A percentile compares a stretch with the other conserved stretches of the same genome.
These are phyloP conservation scores for Castanospermum australe DNA, from an alignment of 306 rosid genomes.

Conservation along the genomic window DNA sequence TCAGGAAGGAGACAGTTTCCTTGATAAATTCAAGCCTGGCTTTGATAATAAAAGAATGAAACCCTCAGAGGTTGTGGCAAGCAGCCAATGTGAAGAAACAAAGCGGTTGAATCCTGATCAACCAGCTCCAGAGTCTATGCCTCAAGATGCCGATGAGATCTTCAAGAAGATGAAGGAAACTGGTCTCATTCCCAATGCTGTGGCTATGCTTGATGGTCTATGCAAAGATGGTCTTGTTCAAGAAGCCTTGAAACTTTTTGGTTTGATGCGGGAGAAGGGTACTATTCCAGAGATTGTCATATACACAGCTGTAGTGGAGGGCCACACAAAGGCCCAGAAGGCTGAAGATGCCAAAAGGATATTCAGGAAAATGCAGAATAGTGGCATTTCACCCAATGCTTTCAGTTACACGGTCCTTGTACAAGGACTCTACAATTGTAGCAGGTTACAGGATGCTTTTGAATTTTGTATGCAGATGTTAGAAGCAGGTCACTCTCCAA, in stretches of 20 bases:
- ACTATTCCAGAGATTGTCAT: slow-evolving; percentile 88
- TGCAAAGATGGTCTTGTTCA: slow-evolving; percentile 93
- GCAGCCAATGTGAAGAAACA: slow-evolving; percentile 28
- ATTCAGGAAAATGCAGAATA: slow-evolving; percentile 83
- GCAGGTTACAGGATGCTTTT: slow-evolving; percentile 50
- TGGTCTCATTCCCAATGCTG: slow-evolving; percentile 91
- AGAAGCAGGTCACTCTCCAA: slow-evolving; percentile 61
- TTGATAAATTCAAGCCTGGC: slow-evolving; percentile 67
- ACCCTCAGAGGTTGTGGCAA: slow-evolving; percentile 16
- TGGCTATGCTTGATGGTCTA: slow-evolving; percentile 96
- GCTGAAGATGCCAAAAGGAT: slow-evolving; percentile 73
- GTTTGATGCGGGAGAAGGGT: slow-evolving; percentile 84
- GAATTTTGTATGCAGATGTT: slow-evolving; percentile 80
- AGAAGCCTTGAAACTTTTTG: slow-evolving; percentile 92
- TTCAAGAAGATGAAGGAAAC: slow-evolving; percentile 93
- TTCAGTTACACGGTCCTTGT: slow-evolving; percentile 71
- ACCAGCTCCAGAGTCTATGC: slow-evolving; percentile 28
- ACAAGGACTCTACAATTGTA: slow-evolving; percentile 65
- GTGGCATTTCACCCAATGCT: slow-evolving; percentile 75
- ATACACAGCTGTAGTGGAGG: slow-evolving; percentile 92
- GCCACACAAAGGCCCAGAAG: slow-evolving; percentile 71
- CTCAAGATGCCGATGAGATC: slow-evolving; percentile 77
- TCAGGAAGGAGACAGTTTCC: slow-evolving; percentile 59
- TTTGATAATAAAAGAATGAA: slow-evolving; percentile 34
- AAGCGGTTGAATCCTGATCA: slow-evolving; percentile 18